phyloP scores from a whole-genome alignment of 78 protist genomes.

The Mantamonas sphyraenae region DNA sequence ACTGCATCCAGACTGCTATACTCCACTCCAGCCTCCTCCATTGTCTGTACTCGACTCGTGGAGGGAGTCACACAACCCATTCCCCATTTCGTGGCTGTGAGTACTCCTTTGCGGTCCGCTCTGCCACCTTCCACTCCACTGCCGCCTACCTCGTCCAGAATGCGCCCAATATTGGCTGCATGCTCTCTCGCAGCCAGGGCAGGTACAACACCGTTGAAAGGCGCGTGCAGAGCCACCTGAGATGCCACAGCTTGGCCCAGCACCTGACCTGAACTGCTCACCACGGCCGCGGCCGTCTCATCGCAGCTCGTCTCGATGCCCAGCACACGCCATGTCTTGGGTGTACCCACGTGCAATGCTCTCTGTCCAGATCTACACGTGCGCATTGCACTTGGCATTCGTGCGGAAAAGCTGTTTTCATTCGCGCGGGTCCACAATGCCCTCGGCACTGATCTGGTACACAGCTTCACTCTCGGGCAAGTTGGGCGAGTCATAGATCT shows the following conservation, averaged over 20 bases:
- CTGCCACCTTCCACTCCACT: background rate
- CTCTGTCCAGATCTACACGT: no score
- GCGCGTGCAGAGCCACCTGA: slow-evolving; percentile 38
- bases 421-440: slow-evolving; percentile 31
- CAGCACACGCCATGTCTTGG: slow-evolving; percentile 10
- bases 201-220: slow-evolving; percentile 57
- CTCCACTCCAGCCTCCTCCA: background rate
- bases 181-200: slow-evolving; percentile 36
- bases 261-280: slow-evolving; percentile 31
- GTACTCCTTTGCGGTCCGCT: background rate
- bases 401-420: no score
- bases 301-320: slow-evolving; percentile 73
- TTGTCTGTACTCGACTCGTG: background rate
- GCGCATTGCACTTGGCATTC: no score
- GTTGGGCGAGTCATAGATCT: slow-evolving; percentile 94
- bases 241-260: slow-evolving; percentile 13
- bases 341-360: background rate
- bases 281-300: slow-evolving; percentile 61
- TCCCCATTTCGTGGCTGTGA: slow-evolving; percentile 3
- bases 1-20: slow-evolving; percentile 35
- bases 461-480: slow-evolving; percentile 83
- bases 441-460: slow-evolving; percentile 57
- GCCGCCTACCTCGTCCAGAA: slow-evolving; percentile 4
- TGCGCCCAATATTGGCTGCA: background rate
- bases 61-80: background rate